Evolutionary conservation across 2,329 filamentous ascomycete species (phyloP).

Genomic region (Penicillium sp.): DNA sequence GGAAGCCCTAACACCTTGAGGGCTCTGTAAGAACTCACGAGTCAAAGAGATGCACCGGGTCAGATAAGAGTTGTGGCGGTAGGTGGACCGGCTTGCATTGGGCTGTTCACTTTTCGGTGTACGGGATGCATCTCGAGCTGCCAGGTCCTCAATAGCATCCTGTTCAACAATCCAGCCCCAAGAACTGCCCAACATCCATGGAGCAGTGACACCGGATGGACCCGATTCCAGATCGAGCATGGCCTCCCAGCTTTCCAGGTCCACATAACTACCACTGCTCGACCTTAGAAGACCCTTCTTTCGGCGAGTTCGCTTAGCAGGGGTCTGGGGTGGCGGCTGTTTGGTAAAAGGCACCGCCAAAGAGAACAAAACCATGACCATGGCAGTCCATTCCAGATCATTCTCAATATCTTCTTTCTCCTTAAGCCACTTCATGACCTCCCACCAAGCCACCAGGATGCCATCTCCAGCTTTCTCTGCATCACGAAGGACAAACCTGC

Average conservation of each 20-base stretch:
- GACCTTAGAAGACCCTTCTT: constrained; percentile 48
- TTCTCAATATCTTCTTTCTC: constrained; percentile 47
- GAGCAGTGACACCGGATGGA: constrained; percentile 38
- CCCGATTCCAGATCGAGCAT: constrained; percentile 50
- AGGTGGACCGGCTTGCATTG: constrained; percentile 26
- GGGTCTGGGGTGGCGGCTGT: constrained; percentile 30
- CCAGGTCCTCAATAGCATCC: constrained; percentile 38
- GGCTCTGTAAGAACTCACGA: constrained; percentile 63
- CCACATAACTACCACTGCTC: constrained; percentile 48
- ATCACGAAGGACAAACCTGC: constrained; percentile 63
- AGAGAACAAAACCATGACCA: constrained; percentile 63
- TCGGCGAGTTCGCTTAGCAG: constrained; percentile 39
- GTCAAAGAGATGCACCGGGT: constrained; percentile 56
- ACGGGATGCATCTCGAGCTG: constrained; percentile 16
- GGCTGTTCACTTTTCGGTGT: constrained; percentile 23
- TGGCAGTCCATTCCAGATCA: constrained; percentile 67
- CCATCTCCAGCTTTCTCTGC: constrained; percentile 57
- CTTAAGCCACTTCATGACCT: constrained; percentile 67
- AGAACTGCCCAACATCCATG: constrained; percentile 57
- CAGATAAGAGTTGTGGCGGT: constrained; percentile 44
- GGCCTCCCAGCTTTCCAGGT: constrained; percentile 48
- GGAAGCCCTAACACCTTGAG: constrained; percentile 56
- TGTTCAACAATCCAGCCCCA: constrained; percentile 72
- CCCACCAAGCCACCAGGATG: constrained; percentile 70
- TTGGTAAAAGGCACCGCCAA: constrained; percentile 61